Percentiles rank a stretch among this genome's conserved stretches.
These are phyloP conservation scores for Saccharomycopsis oosterbeekiorum DNA, from an alignment of 805 yeast species.

Conservation along the genomic window DNA sequence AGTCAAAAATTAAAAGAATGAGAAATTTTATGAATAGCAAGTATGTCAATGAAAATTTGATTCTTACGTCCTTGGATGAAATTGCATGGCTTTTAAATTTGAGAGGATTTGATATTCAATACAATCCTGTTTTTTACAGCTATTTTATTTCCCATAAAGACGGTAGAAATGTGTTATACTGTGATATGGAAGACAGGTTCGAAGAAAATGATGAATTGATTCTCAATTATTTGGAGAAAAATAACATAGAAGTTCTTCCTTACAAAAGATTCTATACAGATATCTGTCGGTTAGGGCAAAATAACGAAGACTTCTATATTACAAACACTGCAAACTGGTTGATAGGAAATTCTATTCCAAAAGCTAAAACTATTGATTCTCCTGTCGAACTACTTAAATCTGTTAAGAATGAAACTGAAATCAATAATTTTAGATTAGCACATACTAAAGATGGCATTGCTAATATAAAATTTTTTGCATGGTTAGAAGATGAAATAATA, in stretches of 20 bases:
- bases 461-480: slow-evolving; percentile 61
- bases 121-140: slow-evolving; percentile 78
- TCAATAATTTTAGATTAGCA: slow-evolving; percentile 60
- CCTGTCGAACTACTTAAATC: slow-evolving; percentile 65
- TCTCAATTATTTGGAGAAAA: slow-evolving; percentile 31
- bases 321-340: slow-evolving; percentile 64
- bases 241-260: slow-evolving; percentile 38
- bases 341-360: slow-evolving; percentile 30
- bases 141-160: slow-evolving; percentile 33
- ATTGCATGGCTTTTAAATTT: slow-evolving; percentile 86
- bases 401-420: slow-evolving; percentile 64
- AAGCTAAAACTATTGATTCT: slow-evolving; percentile 39
- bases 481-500: slow-evolving; percentile 61
- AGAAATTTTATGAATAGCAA: slow-evolving; percentile 27
- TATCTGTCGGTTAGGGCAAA: slow-evolving; percentile 22
- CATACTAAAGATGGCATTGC: slow-evolving; percentile 82
- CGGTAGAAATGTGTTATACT: slow-evolving; percentile 7
- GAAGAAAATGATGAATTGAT: slow-evolving; percentile 22
- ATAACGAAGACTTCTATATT: slow-evolving; percentile 32
- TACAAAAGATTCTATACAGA: slow-evolving; percentile 55
- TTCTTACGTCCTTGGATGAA: slow-evolving; percentile 74
- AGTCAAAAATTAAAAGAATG: slow-evolving; percentile 46
- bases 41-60: slow-evolving; percentile 32
- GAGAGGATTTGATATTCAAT: slow-evolving; percentile 75
- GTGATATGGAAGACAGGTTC: slow-evolving; percentile 9